Base-by-base conservation (phyloP, 495 filamentous ascomycete genomes). In the Amphirosellinia nigrospora region DNA sequence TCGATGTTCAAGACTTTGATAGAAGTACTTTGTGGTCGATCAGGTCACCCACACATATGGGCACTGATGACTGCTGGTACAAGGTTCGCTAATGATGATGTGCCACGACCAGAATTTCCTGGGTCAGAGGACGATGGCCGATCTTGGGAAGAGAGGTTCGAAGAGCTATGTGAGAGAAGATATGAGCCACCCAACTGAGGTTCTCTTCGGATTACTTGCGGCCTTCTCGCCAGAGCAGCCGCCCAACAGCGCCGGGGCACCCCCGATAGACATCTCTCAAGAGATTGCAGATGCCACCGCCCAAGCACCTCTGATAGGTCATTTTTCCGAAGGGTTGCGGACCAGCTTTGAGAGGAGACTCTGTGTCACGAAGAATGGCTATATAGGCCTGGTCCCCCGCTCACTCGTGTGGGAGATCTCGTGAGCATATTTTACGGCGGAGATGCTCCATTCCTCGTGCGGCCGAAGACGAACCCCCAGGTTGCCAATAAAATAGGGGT, bases 291-390 rank as follows among this genome's bases (percentile, higher is more conserved):
- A 32, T 8, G 30, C 34, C 2, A 16, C n/a, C 19, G 23, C 11
- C 19, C 36, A 45, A 16, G 60, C 30, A 45, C 60, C 59, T 26
- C 4, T 64, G 46, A 21, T 70, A 0, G 34, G 59, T 28, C 45
- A 46, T 2, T 70, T 70, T 23, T 53, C 26, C 19, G 68, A 70
- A 26, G 59, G 59, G 9, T 15, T 70, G 58, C 68, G 68, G 16
- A 36, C 38, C 26, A 28, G 58, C 36, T 70, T 70, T 50, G 59
- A 56, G 43, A 45, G 59, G 23, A 64, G 59, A 21, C 9, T 70
- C 9, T 70, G 68, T 36, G 48, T 61, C 9, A 71, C 70, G 45
- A 71, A 68, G 63, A 71, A 67, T 4, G 70, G 70, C 13, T 72
- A 72, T 30, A 46, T 72, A 23, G 65, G 70, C 34, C 19, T 68